Percentiles rank a stretch among this genome's conserved stretches.
These are phyloP conservation scores for Oryza coarctata DNA, from an alignment of 176 grass and related monocot species.

Conservation along the genomic window DNA sequence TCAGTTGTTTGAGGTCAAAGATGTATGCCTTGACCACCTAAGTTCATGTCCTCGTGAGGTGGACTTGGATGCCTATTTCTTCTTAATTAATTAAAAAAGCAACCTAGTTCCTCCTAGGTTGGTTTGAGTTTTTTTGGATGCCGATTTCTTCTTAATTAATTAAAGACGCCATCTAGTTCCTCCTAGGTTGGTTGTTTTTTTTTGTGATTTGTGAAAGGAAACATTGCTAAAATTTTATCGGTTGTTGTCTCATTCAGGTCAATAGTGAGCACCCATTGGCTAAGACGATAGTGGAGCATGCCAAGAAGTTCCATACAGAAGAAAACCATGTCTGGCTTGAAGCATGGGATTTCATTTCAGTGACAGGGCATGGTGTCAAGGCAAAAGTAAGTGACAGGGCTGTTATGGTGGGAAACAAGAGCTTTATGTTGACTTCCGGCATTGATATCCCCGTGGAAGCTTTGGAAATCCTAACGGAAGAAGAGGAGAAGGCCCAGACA, in stretches of 20 bases:
- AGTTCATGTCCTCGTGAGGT: too few relatives aligned
- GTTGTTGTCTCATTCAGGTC: slow-evolving; percentile 43
- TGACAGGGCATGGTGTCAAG: slow-evolving; percentile 79
- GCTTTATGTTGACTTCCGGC: slow-evolving; percentile 62
- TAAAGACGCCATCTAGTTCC: too few relatives aligned
- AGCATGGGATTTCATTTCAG: slow-evolving; percentile 71
- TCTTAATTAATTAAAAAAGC: too few relatives aligned
- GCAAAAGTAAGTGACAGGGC: slow-evolving; percentile 48
- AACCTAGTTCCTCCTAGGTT: too few relatives aligned
- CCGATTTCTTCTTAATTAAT: too few relatives aligned
- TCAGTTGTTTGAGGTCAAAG: too few relatives aligned
- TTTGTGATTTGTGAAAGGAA: background rate
- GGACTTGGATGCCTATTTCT: too few relatives aligned
- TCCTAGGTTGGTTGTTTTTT: too few relatives aligned
- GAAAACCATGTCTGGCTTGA: slow-evolving; percentile 66
- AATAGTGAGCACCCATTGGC: slow-evolving; percentile 95
- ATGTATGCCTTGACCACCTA: too few relatives aligned
- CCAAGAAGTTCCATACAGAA: slow-evolving; percentile 59
- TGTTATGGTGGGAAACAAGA: slow-evolving; percentile 78
- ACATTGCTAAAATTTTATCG: background rate
- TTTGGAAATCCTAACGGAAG: slow-evolving; percentile 67
- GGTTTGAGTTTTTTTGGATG: too few relatives aligned
- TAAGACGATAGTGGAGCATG: slow-evolving; percentile 76
- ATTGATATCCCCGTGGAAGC: slow-evolving; percentile 61
- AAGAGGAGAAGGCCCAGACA: slow-evolving; percentile 71